Base-by-base conservation (phyloP, 1,284 basidiomycete genomes). In the Heterobasidion occidentale region DNA sequence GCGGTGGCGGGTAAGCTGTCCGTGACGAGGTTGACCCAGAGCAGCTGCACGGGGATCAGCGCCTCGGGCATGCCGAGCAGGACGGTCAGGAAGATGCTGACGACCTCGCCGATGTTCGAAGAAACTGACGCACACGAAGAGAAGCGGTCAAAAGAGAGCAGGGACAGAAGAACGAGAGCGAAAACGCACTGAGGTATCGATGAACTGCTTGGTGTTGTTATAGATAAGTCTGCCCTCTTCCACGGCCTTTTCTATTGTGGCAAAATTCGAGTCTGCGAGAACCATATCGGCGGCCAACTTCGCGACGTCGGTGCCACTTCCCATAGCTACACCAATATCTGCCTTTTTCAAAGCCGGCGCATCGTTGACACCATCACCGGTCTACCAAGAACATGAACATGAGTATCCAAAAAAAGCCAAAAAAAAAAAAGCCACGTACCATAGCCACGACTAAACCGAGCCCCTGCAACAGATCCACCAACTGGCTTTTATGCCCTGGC, bases 281-380 rank as follows among this genome's bases (percentile, higher is more conserved):
- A 95, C 91, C 91, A 94, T 96, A 71, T 99, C 96, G 20, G 95
- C 94, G 9, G 97, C 97, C 61, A 98, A 80, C 73, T 98, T 98
- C 58, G 97, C 96, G 34, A 99, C 97, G 68, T 99, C 97, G 0
- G 96, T 99, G 52, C 96, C 97, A 60, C 90, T 93, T 51, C 96
- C 96, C 96, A 99, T 98, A n/a, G 94, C 91, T 56, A 99, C 91
- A 67, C 96, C 96, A 64, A 99, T 98, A 66, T 98, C 95, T 15
- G 96, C 96, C 77, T 91, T 95, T 71, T 97, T 97, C 65, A 99
- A 74, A 0, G 95, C 95, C 15, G 95, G 95, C 1, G 95, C 95
- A 66, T 99, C 96, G 65, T 99, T 99, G 57, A 98, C 96, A 66
- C 93, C 93, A 66, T 95, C 94, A 56, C 91, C 92, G 57, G 90